Evolutionary conservation across 305 asterid genomes (phyloP), one percentile per base, ranked within the genome.

Genomic region (Fraxinus paxiana): DNA sequence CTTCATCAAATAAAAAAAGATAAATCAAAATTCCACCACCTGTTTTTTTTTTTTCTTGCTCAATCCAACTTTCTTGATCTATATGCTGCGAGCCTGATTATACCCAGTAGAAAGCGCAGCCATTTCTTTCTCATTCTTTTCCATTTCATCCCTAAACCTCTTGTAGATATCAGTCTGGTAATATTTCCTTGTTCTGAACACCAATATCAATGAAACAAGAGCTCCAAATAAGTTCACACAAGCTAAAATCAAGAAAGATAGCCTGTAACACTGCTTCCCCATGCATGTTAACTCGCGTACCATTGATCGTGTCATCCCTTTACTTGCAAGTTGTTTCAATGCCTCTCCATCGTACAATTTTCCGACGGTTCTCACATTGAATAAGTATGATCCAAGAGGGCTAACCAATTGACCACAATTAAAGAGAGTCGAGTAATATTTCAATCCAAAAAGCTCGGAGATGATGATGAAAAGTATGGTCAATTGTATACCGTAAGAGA

Each of bases 331-430:
- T 18, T 84, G 89, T 80, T 84, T 87, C 85, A 86, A 15, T 1
- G 91, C 91, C 80, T 87, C 90, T 8, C 77, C 74, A 41, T 89
- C 92, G 28, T 89, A 89, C n/a, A 87, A 76, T 59, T 43, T 83
- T 22, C 92, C 91, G 1, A 83, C 89, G 59, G 85, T 38, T 70
- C 22, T 74, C 82, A 89, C 92, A 48, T 89, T 89, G 43, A 88
- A 78, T 15, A 85, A 31, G 24, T 89, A 89, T 1, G 91, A 86
- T 74, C 90, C 92, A 17, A 88, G 46, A 9, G 92, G 90, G 78
- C 90, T 87, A 17, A 85, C 88, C 81, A 89, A 41, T 12, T 87
- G 90, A 0, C 88, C 92, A 2, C 88, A 89, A 13, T 87, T 87
- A 83, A 89, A 89, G 0, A 87, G 77, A 0, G 90, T 89, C 0